Conservation (phyloP, 371 early-diverging fungal genomes). For the Mortierella sp. region DNA sequence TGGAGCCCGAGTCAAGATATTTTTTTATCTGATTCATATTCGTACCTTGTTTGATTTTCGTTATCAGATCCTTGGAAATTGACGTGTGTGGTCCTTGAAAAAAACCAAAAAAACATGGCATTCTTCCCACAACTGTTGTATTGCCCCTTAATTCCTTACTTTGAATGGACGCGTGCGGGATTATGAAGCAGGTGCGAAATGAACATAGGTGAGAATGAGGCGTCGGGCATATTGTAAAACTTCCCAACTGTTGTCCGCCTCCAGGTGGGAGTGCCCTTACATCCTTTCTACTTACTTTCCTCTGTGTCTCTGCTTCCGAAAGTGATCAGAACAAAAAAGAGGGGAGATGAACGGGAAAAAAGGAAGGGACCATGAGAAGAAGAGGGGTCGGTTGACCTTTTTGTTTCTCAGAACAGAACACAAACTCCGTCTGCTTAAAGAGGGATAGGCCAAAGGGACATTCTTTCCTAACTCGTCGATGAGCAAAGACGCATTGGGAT, state of each 20-base stretch:
- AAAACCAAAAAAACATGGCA: neutral
- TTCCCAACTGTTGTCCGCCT: neutral
- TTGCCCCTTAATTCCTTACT: neutral
- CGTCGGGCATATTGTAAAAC: neutral
- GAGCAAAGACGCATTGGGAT: neutral
- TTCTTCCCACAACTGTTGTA: neutral
- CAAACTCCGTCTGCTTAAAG: slow-evolving; percentile 1
- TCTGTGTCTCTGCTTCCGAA: neutral
- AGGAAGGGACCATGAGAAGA: neutral
- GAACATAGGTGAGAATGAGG: neutral
- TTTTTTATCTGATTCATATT: neutral
- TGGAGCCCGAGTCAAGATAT: slow-evolving; percentile 3
- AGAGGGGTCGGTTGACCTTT: neutral
- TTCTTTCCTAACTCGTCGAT: slow-evolving; percentile 10
- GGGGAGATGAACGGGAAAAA: neutral
- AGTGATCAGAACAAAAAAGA: too few relatives aligned
- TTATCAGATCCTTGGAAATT: neutral
- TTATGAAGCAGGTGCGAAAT: neutral
- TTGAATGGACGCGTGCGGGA: neutral
- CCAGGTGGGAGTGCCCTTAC: neutral
- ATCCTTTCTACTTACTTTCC: neutral
- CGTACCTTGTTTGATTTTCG: neutral
- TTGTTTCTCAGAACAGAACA: slow-evolving; percentile 7
- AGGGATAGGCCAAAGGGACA: slow-evolving; percentile 5
- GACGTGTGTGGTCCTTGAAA: neutral